Conservation (phyloP, 257 asterid genomes). For the Anisodus acutangulus region DNA sequence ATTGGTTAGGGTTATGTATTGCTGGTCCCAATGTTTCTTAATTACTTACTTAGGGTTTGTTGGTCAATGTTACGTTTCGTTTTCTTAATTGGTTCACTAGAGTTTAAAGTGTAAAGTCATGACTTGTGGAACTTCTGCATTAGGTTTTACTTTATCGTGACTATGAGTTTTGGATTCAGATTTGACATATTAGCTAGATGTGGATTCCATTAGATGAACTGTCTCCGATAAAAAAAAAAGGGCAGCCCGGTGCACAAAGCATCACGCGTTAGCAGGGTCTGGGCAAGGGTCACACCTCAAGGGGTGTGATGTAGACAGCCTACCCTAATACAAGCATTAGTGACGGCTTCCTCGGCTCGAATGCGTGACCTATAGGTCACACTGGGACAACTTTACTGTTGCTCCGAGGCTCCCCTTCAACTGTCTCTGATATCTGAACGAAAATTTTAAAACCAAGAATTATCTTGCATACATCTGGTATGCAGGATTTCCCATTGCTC, state of each 20-base stretch:
- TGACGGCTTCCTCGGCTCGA: no score
- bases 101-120: neutral
- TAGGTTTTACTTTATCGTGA: neutral
- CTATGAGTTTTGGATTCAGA: conserved; percentile 16
- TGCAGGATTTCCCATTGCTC: neutral
- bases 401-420: no score
- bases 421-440: neutral
- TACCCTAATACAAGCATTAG: no score
- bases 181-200: neutral
- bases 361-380: no score
- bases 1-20: neutral
- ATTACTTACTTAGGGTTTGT: neutral
- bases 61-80: neutral
- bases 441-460: neutral
- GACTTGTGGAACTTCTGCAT: neutral
- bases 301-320: no score
- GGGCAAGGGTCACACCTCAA: no score
- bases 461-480: no score
- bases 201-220: neutral
- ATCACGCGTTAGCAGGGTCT: no score
- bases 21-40: neutral
- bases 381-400: no score
- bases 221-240: neutral
- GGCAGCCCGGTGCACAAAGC: no score
- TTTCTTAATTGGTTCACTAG: neutral